These are phyloP conservation scores for Trichoderma simmonsii DNA, from an alignment of 2,329 filamentous ascomycete species.

Conservation along the genomic window DNA sequence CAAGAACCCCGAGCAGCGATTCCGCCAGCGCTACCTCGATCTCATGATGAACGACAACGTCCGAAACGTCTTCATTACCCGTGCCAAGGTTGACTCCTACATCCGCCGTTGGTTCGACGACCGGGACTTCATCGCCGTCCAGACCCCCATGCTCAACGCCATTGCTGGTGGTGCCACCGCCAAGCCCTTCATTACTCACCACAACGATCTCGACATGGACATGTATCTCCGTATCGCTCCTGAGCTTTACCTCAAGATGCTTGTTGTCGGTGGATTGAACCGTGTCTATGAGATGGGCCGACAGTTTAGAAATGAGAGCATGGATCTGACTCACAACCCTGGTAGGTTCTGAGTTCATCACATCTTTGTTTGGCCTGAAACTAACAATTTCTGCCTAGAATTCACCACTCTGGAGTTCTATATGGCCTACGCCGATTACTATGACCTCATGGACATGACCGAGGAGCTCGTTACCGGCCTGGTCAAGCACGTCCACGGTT, in stretches of 20 bases:
- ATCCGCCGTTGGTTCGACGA: conserved; percentile 87
- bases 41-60: conserved; percentile 93
- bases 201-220: conserved; percentile 93
- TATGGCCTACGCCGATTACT: conserved; percentile 86
- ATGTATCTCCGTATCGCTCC: conserved; percentile 94
- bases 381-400: conserved; percentile 50
- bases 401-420: conserved; percentile 99
- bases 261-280: conserved; percentile 89
- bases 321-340: conserved; percentile 76
- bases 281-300: conserved; percentile 94
- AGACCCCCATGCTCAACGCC: conserved; percentile 96
- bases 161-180: conserved; percentile 95
- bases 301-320: conserved; percentile 89
- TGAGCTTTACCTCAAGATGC: conserved; percentile 95
- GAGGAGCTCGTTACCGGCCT: conserved; percentile 89
- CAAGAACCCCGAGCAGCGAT: conserved; percentile 90
- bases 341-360: conserved; percentile 22
- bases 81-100: conserved; percentile 83
- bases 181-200: conserved; percentile 87
- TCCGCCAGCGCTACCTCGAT: conserved; percentile 91
- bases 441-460: conserved; percentile 77
- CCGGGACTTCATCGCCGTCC: conserved; percentile 86
- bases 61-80: conserved; percentile 77
- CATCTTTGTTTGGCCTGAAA: background rate
- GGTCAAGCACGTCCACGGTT: conserved; percentile 83